phyloP scores from a whole-genome alignment of 2,329 filamentous ascomycete species.

The Fusarium compactum region DNA sequence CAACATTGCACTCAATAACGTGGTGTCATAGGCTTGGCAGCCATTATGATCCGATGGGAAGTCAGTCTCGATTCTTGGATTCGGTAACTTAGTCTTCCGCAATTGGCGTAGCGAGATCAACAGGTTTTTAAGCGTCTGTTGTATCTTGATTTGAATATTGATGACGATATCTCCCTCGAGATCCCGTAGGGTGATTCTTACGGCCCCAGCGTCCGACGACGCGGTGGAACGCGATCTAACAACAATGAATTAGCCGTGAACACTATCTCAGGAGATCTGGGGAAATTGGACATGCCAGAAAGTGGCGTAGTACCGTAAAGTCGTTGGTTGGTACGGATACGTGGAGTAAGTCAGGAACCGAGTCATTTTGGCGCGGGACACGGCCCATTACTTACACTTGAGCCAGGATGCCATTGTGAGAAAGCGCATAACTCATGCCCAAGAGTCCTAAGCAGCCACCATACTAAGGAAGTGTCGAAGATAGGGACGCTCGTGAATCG shows the following conservation, averaged over 20 bases:
- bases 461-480: neutral
- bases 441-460: neutral
- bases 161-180: neutral
- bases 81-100: neutral
- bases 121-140: neutral
- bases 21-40: neutral
- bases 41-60: neutral
- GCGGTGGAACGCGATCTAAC: neutral
- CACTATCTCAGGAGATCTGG: neutral
- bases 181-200: neutral
- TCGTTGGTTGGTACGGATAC: neutral
- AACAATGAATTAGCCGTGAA: neutral
- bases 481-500: neutral
- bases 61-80: neutral
- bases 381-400: neutral
- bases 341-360: neutral
- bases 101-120: neutral
- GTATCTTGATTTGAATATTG: neutral
- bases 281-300: no score
- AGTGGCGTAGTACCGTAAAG: neutral
- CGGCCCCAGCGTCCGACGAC: neutral
- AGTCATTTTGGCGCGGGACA: neutral
- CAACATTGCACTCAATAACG: neutral
- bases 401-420: neutral
- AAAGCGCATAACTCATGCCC: neutral